Conservation (phyloP, 495 filamentous ascomycete species). For the Polyplosphaeria fusca region DNA sequence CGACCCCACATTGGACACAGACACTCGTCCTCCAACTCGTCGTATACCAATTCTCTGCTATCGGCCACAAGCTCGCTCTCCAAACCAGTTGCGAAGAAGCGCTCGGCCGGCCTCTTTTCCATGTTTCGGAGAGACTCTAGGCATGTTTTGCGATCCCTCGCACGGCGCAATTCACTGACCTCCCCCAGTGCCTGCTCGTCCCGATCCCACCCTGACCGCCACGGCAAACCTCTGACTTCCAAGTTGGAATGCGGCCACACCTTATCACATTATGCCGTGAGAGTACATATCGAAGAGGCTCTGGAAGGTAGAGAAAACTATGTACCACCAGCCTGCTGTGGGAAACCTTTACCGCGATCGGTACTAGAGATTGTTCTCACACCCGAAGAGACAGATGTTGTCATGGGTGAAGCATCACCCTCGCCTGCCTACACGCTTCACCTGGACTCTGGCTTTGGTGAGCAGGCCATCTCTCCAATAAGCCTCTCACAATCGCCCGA, state of each 20-base stretch:
- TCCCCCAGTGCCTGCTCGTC: constrained; percentile 18
- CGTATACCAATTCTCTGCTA: constrained; percentile 5
- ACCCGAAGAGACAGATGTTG: constrained; percentile 15
- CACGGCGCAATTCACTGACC: constrained; percentile 11
- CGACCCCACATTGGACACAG: constrained; percentile 13
- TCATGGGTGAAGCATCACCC: background rate
- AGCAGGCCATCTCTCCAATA: constrained; percentile 12
- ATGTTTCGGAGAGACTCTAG: constrained; percentile 29
- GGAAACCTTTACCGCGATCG: constrained; percentile 9
- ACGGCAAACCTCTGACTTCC: constrained; percentile 12
- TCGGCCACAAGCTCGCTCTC: constrained; percentile 5
- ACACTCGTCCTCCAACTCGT: constrained; percentile 17
- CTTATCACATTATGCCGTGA: constrained; percentile 20
- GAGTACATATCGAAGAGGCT: constrained; percentile 23
- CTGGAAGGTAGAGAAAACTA: constrained; percentile 2
- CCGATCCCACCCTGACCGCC: constrained; percentile 14
- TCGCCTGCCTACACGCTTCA: background rate
- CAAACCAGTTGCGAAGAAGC: constrained; percentile 16
- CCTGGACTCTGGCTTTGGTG: constrained; percentile 16
- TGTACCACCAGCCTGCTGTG: constrained; percentile 16
- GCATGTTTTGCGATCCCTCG: constrained; percentile 1
- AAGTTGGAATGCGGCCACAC: constrained; percentile 23
- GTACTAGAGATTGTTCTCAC: constrained; percentile 18
- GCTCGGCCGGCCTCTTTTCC: constrained; percentile 21
- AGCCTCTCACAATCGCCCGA: background rate